Conservation (phyloP, 108 stramenopile genomes). For the Fragilariopsis cylindrus region DNA sequence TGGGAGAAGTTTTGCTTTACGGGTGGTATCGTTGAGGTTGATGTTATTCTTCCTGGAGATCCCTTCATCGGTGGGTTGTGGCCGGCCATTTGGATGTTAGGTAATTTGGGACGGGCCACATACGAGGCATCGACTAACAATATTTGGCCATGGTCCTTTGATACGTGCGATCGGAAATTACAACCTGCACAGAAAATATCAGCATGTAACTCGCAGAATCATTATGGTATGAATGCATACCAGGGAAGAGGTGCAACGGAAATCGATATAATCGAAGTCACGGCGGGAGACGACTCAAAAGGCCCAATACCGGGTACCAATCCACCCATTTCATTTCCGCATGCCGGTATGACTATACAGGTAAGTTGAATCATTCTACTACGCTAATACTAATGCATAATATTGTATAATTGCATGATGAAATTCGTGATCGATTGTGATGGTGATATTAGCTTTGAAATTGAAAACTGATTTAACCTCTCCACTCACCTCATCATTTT, state of each 20-base stretch:
- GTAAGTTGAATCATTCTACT: slow-evolving; percentile 36
- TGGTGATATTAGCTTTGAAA: background rate
- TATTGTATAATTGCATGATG: too few relatives aligned
- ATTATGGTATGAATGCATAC: slow-evolving; percentile 85
- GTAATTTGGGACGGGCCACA: slow-evolving; percentile 92
- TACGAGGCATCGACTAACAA: slow-evolving; percentile 87
- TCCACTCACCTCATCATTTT: background rate
- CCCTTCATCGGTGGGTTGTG: slow-evolving; percentile 87
- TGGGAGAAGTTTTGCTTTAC: slow-evolving; percentile 99
- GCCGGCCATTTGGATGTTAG: slow-evolving; percentile 97
- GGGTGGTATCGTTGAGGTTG: slow-evolving; percentile 93
- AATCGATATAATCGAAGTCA: slow-evolving; percentile 95
- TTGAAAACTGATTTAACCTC: background rate
- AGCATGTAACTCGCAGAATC: slow-evolving; percentile 89
- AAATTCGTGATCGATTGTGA: background rate
- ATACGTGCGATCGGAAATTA: slow-evolving; percentile 83
- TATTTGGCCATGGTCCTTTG: slow-evolving; percentile 89
- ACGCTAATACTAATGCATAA: too few relatives aligned
- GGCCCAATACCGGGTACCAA: slow-evolving; percentile 61
- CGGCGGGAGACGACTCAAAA: slow-evolving; percentile 76
- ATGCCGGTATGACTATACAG: slow-evolving; percentile 90
- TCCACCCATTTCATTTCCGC: slow-evolving; percentile 75
- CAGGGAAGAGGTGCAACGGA: slow-evolving; percentile 96
- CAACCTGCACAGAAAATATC: slow-evolving; percentile 89
- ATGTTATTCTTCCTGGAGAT: slow-evolving; percentile 90